These are phyloP conservation scores for Tylopilus cervinicoccineus DNA, from an alignment of 768 basidiomycete genomes.

Conservation along the genomic window DNA sequence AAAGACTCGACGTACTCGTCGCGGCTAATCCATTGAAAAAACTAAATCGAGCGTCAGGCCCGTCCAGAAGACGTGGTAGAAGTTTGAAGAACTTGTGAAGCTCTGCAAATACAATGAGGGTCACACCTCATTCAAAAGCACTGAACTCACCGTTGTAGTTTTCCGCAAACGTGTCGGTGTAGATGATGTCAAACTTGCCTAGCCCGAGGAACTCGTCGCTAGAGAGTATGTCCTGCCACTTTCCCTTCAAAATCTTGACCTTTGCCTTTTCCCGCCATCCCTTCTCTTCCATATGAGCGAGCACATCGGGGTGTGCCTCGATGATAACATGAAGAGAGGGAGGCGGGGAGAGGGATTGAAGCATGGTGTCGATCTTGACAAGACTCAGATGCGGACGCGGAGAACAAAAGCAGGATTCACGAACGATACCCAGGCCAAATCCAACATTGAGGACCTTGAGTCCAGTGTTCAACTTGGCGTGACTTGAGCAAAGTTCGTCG, in stretches of 20 bases:
- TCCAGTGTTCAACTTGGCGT: conserved; percentile 41
- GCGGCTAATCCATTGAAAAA: conserved; percentile 98
- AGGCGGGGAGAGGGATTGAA: conserved; percentile 57
- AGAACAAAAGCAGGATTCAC: conserved; percentile 19
- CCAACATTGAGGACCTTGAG: conserved; percentile 85
- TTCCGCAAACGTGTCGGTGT: conserved; percentile 93
- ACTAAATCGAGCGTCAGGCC: conserved; percentile 75
- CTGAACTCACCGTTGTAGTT: conserved; percentile 57
- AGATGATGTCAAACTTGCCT: conserved; percentile 85
- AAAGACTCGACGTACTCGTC: conserved; percentile 57
- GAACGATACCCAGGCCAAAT: conserved; percentile 89
- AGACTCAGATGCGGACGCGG: conserved; percentile 4
- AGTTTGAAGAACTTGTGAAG: conserved; percentile 79
- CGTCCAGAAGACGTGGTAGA: conserved; percentile 71
- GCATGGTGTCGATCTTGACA: conserved; percentile 73
- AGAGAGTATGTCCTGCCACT: conserved; percentile 88
- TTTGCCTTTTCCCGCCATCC: conserved; percentile 79
- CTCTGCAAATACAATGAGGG: conserved; percentile 33
- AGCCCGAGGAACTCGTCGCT: conserved; percentile 50
- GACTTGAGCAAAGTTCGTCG: conserved; percentile 49
- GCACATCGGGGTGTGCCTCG: conserved; percentile 91
- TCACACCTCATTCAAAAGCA: neutral
- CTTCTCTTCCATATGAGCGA: conserved; percentile 68
- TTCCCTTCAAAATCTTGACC: conserved; percentile 80
- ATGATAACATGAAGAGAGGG: conserved; percentile 84